Conservation (phyloP, 2,329 filamentous ascomycete genomes). For the Drechmeria coniospora region DNA sequence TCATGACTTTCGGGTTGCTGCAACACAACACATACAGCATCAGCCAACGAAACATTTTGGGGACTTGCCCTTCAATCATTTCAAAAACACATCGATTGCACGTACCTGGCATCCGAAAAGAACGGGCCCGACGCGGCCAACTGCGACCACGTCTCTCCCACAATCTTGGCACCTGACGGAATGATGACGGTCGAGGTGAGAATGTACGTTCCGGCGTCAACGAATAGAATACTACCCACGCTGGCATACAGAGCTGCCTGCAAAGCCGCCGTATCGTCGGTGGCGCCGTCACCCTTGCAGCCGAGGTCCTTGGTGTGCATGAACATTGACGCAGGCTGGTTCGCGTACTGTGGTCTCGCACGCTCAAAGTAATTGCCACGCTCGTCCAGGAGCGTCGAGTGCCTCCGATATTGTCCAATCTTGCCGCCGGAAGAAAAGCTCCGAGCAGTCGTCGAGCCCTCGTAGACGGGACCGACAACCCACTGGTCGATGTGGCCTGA, state of each 20-base stretch:
- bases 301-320: constrained; percentile 11
- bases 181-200: constrained; percentile 19
- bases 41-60: no score
- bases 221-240: constrained; percentile 23
- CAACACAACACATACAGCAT: neutral
- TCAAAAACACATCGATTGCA: no score
- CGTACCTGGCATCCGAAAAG: constrained; percentile 5
- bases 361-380: constrained; percentile 24
- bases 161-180: constrained; percentile 17
- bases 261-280: constrained; percentile 37
- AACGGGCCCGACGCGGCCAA: constrained; percentile 9
- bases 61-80: no score
- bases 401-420: constrained; percentile 1
- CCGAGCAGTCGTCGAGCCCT: neutral
- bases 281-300: constrained; percentile 32
- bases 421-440: neutral
- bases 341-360: constrained; percentile 39
- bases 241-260: constrained; percentile 25
- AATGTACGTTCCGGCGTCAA: constrained; percentile 21
- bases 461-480: neutral
- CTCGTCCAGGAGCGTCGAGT: constrained; percentile 1
- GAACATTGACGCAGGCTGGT: constrained; percentile 4
- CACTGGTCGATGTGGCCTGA: neutral
- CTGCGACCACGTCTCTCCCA: constrained; percentile 20
- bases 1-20: constrained; percentile 38